Evolutionary conservation across 2,329 filamentous ascomycete species (phyloP), one percentile per base, ranked within the genome.

Genomic region (Ophiostoma ulmi): DNA sequence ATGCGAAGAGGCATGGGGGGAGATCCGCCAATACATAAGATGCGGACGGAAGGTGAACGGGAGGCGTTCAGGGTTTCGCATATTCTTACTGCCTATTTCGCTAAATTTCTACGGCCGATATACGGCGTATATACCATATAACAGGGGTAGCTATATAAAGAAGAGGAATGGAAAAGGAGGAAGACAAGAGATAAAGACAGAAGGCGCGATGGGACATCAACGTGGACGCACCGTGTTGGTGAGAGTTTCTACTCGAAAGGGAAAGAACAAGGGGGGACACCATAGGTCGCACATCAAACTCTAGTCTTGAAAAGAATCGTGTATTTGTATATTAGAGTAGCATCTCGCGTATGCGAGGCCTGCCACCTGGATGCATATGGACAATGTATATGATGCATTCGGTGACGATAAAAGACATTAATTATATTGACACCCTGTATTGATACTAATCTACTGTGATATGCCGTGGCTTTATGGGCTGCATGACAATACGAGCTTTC

Each of bases 401-500:
- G 8, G 48, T 55, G 22, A 11, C 26, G 22, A 17, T 55, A 11
- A 44, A 39, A n/a, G 44, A 17, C 17, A 26, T 31, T 31, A 26
- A 48, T 48, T 10, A 11, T 58, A 17, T n/a, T 58, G 52, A 5
- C 22, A 31, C 52, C 52, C 52, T 8, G 22, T 55, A 58, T 58
- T 58, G 52, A 58, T 48, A 58, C n/a, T 26, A 5, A 58, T 58
- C n/a, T 26, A 31, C 22, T 2, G n/a, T 10, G 52, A 26, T 14
- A 58, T 58, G 52, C 52, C 26, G n/a, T 58, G 52, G 13, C 52
- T 26, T 5, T 10, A 26, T 26, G n/a, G 48, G 52, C 52, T 58
- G 52, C 52, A 58, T 58, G n/a, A 10, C n/a, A 58, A 58, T 58
- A 58, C 52, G 52, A 58, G 52, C 44, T 58, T 58, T 58, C 52